phyloP scores from a whole-genome alignment of 83 land plant species.

The Picea abies region DNA sequence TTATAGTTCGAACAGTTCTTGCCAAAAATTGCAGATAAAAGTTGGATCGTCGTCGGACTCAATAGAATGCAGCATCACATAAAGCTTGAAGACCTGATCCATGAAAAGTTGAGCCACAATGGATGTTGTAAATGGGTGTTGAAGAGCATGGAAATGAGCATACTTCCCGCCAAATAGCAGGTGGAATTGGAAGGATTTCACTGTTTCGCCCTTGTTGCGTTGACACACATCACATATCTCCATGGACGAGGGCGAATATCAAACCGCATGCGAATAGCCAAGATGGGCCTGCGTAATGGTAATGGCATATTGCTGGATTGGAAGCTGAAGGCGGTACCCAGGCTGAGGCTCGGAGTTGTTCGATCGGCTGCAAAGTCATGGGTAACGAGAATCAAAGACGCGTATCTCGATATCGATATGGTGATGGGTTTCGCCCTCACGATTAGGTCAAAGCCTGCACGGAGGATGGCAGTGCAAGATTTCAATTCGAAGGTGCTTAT shows the following conservation, averaged over 20 bases:
- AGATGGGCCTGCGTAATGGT: not conserved
- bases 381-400: not conserved
- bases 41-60: too few species aligned
- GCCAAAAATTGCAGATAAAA: too few species aligned
- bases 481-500: not conserved
- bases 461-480: not conserved
- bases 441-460: not conserved
- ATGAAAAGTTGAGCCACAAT: too few species aligned
- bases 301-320: not conserved
- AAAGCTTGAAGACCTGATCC: too few species aligned
- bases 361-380: not conserved
- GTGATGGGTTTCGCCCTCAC: not conserved
- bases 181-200: too few species aligned
- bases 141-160: too few species aligned
- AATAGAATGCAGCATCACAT: too few species aligned
- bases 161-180: too few species aligned
- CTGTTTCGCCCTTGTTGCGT: too few species aligned
- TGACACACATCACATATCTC: too few species aligned
- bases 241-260: not conserved
- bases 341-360: not conserved
- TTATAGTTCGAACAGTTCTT: too few species aligned
- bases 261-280: not conserved
- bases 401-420: not conserved
- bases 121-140: too few species aligned
- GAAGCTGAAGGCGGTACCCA: constrained; percentile 2